Conservation (phyloP, 352 stramenopile species). For the Globisporangium middletonii region DNA sequence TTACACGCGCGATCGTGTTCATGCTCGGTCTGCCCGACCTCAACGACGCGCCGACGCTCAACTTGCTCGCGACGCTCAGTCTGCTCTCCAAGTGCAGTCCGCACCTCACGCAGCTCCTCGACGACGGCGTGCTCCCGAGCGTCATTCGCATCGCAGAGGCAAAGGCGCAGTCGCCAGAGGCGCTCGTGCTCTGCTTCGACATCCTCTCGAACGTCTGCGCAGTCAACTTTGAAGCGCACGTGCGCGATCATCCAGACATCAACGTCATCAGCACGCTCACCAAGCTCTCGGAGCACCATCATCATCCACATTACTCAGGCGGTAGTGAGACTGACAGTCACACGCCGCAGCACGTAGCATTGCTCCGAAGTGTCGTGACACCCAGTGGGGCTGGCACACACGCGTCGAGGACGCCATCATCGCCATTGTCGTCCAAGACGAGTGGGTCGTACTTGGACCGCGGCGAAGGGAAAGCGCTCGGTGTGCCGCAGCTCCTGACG, state of each 20-base stretch:
- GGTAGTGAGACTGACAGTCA: neutral
- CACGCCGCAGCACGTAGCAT: neutral
- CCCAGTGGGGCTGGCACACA: too few relatives aligned
- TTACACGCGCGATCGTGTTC: slow-evolving; percentile 38
- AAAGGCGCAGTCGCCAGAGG: slow-evolving; percentile 14
- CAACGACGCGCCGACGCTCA: slow-evolving; percentile 26
- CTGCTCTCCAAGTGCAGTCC: slow-evolving; percentile 42
- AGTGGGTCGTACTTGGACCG: slow-evolving; percentile 35
- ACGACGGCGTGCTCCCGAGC: slow-evolving; percentile 44
- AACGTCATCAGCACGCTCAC: slow-evolving; percentile 71
- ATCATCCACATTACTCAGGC: slow-evolving; percentile 13
- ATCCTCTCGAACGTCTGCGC: slow-evolving; percentile 68
- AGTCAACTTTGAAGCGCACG: slow-evolving; percentile 45
- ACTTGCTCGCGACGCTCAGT: slow-evolving; percentile 42
- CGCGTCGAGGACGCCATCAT: neutral
- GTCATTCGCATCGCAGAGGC: slow-evolving; percentile 45
- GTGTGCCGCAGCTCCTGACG: slow-evolving; percentile 38
- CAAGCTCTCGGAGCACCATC: slow-evolving; percentile 55
- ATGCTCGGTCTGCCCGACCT: slow-evolving; percentile 30
- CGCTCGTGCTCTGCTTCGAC: slow-evolving; percentile 59
- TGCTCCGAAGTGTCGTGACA: too few relatives aligned
- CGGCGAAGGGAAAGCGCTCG: slow-evolving; percentile 25
- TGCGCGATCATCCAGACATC: slow-evolving; percentile 31
- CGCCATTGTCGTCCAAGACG: neutral
- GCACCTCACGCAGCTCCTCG: slow-evolving; percentile 35